Evolutionary conservation across 2,329 filamentous ascomycete genomes (phyloP).

Genomic region (Alternaria viburni): DNA sequence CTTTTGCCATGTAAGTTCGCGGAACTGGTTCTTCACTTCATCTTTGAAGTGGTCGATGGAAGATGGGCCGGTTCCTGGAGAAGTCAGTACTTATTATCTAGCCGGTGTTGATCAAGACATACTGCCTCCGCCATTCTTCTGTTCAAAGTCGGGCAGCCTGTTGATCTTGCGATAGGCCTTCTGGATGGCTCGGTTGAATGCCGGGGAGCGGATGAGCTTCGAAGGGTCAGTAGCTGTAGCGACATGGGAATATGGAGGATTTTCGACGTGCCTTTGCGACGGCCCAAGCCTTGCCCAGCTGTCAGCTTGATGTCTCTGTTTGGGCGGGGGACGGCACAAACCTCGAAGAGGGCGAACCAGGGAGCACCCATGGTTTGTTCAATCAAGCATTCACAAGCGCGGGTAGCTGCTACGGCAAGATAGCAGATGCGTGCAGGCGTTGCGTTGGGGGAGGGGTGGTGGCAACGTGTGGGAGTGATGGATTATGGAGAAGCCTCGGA

Average conservation of each 20-base stretch:
- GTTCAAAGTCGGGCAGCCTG: slow-evolving; percentile 52
- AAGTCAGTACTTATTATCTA: neutral
- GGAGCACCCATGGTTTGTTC: slow-evolving; percentile 30
- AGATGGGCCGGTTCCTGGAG: slow-evolving; percentile 41
- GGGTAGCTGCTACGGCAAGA: slow-evolving; percentile 1
- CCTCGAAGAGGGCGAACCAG: slow-evolving; percentile 44
- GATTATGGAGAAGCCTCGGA: slow-evolving; percentile 9
- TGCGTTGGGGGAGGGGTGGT: slow-evolving; percentile 6
- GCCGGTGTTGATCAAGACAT: slow-evolving; percentile 39
- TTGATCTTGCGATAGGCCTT: slow-evolving; percentile 57
- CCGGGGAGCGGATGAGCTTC: slow-evolving; percentile 60
- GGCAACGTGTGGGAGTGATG: slow-evolving; percentile 7
- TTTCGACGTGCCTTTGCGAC: slow-evolving; percentile 41
- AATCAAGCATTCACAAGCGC: neutral
- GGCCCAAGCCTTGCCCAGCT: slow-evolving; percentile 44
- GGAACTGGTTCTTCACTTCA: slow-evolving; percentile 58
- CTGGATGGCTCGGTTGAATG: slow-evolving; percentile 62
- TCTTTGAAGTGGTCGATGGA: slow-evolving; percentile 61
- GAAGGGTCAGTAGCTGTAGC: neutral
- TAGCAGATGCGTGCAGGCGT: neutral
- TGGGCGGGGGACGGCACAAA: slow-evolving; percentile 18
- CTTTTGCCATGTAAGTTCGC: slow-evolving; percentile 47
- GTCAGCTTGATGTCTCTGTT: slow-evolving; percentile 22
- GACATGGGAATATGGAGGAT: neutral
- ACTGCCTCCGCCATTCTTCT: slow-evolving; percentile 52